Percentiles rank a stretch among this genome's conserved stretches.
Evolutionary conservation across 495 filamentous ascomycete species (phyloP).

Genomic region (Collariella sp.): DNA sequence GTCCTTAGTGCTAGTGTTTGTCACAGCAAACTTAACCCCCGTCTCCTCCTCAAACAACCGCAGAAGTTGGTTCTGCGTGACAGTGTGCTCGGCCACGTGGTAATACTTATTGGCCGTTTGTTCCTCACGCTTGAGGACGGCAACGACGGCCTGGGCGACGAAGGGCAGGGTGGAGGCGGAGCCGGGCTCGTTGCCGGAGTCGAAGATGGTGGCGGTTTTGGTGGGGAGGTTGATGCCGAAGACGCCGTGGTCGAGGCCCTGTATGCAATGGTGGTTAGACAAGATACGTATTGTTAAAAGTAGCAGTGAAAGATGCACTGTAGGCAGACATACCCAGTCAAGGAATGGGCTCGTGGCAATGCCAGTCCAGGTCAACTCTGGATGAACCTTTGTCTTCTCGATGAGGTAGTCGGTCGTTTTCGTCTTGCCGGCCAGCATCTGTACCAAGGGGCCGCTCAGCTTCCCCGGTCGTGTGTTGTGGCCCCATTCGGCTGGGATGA

Average conservation of each 20-base stretch:
- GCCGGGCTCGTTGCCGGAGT: slow-evolving; percentile 40
- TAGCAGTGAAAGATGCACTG: too few species aligned
- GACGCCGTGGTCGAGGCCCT: slow-evolving; percentile 32
- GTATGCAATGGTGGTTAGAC: slow-evolving; percentile 2
- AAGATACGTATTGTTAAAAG: too few species aligned
- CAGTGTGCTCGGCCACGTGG: slow-evolving; percentile 36
- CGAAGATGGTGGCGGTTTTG: slow-evolving; percentile 35
- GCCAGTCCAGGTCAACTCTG: slow-evolving; percentile 39
- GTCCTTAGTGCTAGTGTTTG: slow-evolving; percentile 28
- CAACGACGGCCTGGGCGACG: slow-evolving; percentile 26
- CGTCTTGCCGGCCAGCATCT: slow-evolving; percentile 35
- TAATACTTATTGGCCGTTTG: slow-evolving; percentile 42
- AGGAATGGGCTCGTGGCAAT: slow-evolving; percentile 37
- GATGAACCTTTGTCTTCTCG: slow-evolving; percentile 29
- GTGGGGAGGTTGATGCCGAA: slow-evolving; percentile 32
- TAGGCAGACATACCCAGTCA: slow-evolving; percentile 29
- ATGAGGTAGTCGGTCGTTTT: slow-evolving; percentile 37
- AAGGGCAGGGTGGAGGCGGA: slow-evolving; percentile 28
- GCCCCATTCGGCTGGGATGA: slow-evolving; percentile 55
- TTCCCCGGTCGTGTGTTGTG: slow-evolving; percentile 20
- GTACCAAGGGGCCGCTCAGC: neutral
- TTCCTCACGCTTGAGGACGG: slow-evolving; percentile 36
- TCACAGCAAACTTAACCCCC: slow-evolving; percentile 32
- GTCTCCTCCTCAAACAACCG: slow-evolving; percentile 35
- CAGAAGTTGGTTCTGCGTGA: slow-evolving; percentile 44